A percentile compares a stretch with the other conserved stretches of the same genome.
These are phyloP conservation scores for Botrytis elliptica DNA, from an alignment of 2,329 filamentous ascomycete species.

Conservation along the genomic window DNA sequence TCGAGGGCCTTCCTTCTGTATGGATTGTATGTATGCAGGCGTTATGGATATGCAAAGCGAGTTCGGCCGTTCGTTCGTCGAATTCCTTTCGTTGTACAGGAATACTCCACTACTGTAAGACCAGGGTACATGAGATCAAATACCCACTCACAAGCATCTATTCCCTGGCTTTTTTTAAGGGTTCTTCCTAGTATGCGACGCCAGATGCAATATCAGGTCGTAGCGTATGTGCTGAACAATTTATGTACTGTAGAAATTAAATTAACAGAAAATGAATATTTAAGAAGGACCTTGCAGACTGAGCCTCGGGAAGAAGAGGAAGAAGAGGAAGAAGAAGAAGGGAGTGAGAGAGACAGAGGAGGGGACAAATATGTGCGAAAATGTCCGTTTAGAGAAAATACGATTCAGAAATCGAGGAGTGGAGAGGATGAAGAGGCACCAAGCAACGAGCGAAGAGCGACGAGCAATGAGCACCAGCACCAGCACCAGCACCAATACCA, in stretches of 20 bases:
- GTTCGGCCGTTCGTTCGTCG: conserved; percentile 19
- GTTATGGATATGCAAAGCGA: conserved; percentile 21
- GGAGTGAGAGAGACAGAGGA: not conserved
- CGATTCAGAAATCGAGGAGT: conserved; percentile 1
- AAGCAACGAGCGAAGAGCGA: not conserved
- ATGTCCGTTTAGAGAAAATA: not conserved
- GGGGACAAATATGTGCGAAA: not conserved
- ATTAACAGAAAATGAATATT: conserved; percentile 3
- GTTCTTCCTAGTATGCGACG: conserved; percentile 21
- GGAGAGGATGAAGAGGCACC: not conserved
- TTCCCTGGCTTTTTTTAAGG: conserved; percentile 18
- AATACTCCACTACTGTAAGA: conserved; percentile 19
- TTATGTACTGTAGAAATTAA: conserved; percentile 9
- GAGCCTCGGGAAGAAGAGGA: not conserved
- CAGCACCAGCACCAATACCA: conserved; percentile 4
- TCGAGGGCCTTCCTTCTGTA: conserved; percentile 19
- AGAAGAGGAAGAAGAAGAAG: not conserved
- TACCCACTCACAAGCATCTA: conserved; percentile 20
- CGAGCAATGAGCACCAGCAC: not conserved
- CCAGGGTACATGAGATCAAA: conserved; percentile 22
- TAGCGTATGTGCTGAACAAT: conserved; percentile 7
- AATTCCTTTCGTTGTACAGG: conserved; percentile 21
- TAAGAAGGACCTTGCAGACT: not conserved
- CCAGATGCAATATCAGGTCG: conserved; percentile 15
- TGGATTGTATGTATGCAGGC: conserved; percentile 20